Base-by-base conservation (phyloP, 1,139 yeast species). In the Chernovozyma sophiae-reginae region DNA sequence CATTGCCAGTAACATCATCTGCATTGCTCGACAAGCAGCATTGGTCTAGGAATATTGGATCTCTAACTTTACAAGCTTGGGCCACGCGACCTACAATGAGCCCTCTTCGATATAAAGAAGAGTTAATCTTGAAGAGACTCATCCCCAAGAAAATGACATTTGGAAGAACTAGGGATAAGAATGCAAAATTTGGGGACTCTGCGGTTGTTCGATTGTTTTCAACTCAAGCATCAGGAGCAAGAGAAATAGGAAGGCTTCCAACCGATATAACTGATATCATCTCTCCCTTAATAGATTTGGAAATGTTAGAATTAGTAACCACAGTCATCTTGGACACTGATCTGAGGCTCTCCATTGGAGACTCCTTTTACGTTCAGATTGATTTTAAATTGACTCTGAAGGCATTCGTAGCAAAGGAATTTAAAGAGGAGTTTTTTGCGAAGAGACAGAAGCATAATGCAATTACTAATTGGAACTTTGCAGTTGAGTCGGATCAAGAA, bases 241-340 rank as follows among this genome's bases (percentile, higher is more conserved):
- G 86, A 42, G 96, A 86, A 52, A 68, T 90, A 27, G 97, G 95
- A 0, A 72, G 96, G 43, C 55, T 87, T 1, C 81, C 89, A 0
- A 90, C 83, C 44, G 85, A 79, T 36, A 62, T 80, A 27, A 87
- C 95, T 0, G 60, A 75, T n/a, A 71, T 82, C 7, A 55, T 89
- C 10, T 73, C 82, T 2, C 86, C 95, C 0, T 65, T 89, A 29
- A 45, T 87, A 4, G 86, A 79, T 40, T 59, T 75, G 8, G 65
- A 69, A 6, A 65, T 79, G 6, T 75, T 84, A 15, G 53, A 56
- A 2, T 82, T 86, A 51, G 73, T 72, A 28, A 78, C 78, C 0
- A 70, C 77, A 0, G 72, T 86, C 25, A 71, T 85, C n/a, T 77
- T 72, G 49, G 79, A 81, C 19, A 67, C 72, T 1, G 76, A 70